Conservation (phyloP, 257 asterid species). For the Jacaranda copaia region DNA sequence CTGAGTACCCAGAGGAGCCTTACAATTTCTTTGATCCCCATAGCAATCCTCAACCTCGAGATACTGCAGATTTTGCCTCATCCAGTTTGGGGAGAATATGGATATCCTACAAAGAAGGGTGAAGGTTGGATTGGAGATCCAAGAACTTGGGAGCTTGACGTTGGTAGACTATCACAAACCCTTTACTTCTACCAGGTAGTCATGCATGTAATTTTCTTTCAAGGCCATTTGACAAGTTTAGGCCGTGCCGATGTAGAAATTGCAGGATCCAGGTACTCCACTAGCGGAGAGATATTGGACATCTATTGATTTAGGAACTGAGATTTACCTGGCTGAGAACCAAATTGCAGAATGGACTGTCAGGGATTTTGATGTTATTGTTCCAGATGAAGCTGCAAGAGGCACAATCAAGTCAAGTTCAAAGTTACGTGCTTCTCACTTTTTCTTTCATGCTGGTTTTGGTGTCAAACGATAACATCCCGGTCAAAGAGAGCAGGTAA, state of each 20-base stretch:
- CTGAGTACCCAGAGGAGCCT: slow-evolving; percentile 50
- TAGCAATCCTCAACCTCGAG: slow-evolving; percentile 74
- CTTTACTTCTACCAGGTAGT: slow-evolving; percentile 64
- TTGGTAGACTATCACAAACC: slow-evolving; percentile 61
- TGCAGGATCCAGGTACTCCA: slow-evolving; percentile 66
- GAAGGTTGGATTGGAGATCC: slow-evolving; percentile 72
- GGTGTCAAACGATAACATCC: neutral
- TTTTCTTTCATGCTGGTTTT: neutral
- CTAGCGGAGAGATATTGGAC: slow-evolving; percentile 58
- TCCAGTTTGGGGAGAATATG: slow-evolving; percentile 67
- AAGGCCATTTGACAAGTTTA: neutral
- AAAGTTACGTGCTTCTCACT: neutral
- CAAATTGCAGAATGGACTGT: slow-evolving; percentile 69
- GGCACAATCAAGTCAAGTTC: neutral
- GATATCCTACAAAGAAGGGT: slow-evolving; percentile 60
- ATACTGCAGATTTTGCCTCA: slow-evolving; percentile 68
- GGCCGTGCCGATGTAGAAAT: neutral
- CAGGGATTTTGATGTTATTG: slow-evolving; percentile 55
- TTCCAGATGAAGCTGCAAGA: slow-evolving; percentile 33
- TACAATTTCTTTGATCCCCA: slow-evolving; percentile 56
- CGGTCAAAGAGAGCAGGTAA: neutral
- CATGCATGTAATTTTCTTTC: neutral
- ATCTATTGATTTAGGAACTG: slow-evolving; percentile 64
- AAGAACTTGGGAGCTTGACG: slow-evolving; percentile 68
- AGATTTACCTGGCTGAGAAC: slow-evolving; percentile 49